These are phyloP conservation scores for Colletotrichum godetiae DNA, from an alignment of 2,329 filamentous ascomycete species.

Conservation along the genomic window DNA sequence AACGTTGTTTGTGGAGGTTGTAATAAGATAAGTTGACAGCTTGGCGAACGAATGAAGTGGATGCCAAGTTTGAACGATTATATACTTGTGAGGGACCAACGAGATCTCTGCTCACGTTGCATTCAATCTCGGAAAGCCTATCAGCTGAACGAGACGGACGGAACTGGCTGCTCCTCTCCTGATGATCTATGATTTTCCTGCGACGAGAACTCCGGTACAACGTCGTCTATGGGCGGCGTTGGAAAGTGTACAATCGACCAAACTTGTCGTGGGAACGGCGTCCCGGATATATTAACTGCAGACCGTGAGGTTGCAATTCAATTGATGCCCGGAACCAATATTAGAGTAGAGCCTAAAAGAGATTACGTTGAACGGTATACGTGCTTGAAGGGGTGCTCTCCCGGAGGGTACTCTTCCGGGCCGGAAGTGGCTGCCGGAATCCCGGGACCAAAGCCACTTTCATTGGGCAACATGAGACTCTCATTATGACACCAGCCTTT, in stretches of 20 bases:
- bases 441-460: not conserved
- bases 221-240: not conserved
- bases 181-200: not conserved
- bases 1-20: not conserved
- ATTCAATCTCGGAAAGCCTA: not conserved
- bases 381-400: not conserved
- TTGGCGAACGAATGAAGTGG: not conserved
- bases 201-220: not conserved
- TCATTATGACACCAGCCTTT: not conserved
- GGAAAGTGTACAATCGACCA: not conserved
- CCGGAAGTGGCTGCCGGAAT: slow-evolving; percentile 7
- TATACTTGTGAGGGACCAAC: slow-evolving; percentile 8
- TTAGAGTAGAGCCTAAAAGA: not conserved
- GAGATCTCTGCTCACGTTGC: not conserved
- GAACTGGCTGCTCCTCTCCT: not conserved
- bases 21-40: not conserved
- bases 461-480: not conserved
- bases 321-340: not conserved
- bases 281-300: slow-evolving; percentile 10
- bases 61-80: slow-evolving; percentile 26
- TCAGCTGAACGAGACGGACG: not conserved
- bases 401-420: slow-evolving; percentile 25
- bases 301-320: not conserved
- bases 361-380: not conserved
- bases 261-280: not conserved